These are phyloP conservation scores for Beta corolliflora DNA, from an alignment of 179 eudicot genomes.

Conservation along the genomic window DNA sequence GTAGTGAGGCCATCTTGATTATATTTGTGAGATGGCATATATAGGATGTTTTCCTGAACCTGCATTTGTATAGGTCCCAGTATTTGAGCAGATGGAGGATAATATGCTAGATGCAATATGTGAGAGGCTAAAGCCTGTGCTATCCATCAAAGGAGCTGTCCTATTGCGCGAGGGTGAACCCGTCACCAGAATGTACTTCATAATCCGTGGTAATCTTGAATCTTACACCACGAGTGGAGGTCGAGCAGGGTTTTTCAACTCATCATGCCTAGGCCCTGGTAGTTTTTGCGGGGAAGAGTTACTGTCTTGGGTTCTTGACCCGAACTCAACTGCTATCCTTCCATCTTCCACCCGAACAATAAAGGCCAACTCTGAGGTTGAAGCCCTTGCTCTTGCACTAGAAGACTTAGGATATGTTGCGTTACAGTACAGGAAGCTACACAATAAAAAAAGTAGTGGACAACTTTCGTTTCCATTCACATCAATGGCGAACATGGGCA, in stretches of 20 bases:
- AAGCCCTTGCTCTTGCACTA: conserved; percentile 39
- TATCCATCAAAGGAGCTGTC: conserved; percentile 35
- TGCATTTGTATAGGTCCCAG: conserved; percentile 31
- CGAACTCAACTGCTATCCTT: conserved; percentile 25
- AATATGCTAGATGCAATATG: conserved; percentile 43
- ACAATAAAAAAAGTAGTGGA: conserved; percentile 38
- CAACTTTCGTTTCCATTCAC: conserved; percentile 40
- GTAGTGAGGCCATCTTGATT: too few species aligned
- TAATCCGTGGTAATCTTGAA: conserved; percentile 37
- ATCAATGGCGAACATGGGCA: conserved; percentile 48
- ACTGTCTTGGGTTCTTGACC: conserved; percentile 43
- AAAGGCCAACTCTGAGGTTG: conserved; percentile 34
- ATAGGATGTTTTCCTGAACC: background rate
- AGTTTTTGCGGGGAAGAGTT: conserved; percentile 46
- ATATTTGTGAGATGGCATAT: too few species aligned
- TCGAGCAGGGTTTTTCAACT: conserved; percentile 35
- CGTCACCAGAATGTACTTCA: conserved; percentile 40
- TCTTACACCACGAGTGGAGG: conserved; percentile 41
- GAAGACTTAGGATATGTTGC: conserved; percentile 46
- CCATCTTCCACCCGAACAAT: conserved; percentile 44
- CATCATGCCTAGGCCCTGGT: conserved; percentile 32
- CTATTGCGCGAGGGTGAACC: conserved; percentile 40
- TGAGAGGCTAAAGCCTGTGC: conserved; percentile 37
- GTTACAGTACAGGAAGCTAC: conserved; percentile 36
- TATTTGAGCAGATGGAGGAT: conserved; percentile 43